A percentile compares a stretch with the other conserved stretches of the same genome.
Evolutionary conservation across 176 grass and related monocot genomes (phyloP).

Genomic region (Areca catechu): DNA sequence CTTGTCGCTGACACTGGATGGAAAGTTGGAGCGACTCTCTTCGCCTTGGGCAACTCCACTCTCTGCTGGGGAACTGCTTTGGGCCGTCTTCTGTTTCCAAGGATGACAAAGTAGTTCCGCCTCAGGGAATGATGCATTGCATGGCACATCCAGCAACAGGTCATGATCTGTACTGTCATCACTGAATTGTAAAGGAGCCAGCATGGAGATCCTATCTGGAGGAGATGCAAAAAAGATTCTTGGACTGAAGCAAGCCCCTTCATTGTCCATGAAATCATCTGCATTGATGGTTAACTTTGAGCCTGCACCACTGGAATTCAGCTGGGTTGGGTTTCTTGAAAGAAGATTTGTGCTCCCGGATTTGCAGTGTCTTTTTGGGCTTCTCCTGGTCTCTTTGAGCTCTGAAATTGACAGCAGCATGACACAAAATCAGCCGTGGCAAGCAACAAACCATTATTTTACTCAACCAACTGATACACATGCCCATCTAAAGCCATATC

Average conservation of each 20-base stretch:
- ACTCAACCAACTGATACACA: too few species aligned
- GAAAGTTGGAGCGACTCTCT: conserved; percentile 39
- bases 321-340: conserved; percentile 23
- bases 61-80: conserved; percentile 19
- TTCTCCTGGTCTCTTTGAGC: conserved; percentile 29
- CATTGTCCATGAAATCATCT: background rate
- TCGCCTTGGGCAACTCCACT: conserved; percentile 24
- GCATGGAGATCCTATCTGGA: conserved; percentile 41
- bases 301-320: conserved; percentile 20
- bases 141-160: conserved; percentile 62
- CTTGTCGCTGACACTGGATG: conserved; percentile 27
- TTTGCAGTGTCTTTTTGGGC: conserved; percentile 46
- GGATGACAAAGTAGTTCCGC: conserved; percentile 62
- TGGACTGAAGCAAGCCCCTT: conserved; percentile 18
- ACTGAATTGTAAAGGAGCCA: conserved; percentile 33
- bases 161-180: conserved; percentile 61
- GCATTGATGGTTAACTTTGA: conserved; percentile 11
- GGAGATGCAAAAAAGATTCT: conserved; percentile 44
- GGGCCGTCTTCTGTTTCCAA: conserved; percentile 31
- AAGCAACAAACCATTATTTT: too few species aligned
- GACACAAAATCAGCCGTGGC: too few species aligned
- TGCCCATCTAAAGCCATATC: too few species aligned
- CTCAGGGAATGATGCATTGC: conserved; percentile 55
- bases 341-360: conserved; percentile 21
- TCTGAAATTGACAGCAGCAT: conserved; percentile 27